Percentiles rank a stretch among this genome's conserved stretches.
phyloP scores from a whole-genome alignment of 768 basidiomycete species.

The Leccinum boreale region DNA sequence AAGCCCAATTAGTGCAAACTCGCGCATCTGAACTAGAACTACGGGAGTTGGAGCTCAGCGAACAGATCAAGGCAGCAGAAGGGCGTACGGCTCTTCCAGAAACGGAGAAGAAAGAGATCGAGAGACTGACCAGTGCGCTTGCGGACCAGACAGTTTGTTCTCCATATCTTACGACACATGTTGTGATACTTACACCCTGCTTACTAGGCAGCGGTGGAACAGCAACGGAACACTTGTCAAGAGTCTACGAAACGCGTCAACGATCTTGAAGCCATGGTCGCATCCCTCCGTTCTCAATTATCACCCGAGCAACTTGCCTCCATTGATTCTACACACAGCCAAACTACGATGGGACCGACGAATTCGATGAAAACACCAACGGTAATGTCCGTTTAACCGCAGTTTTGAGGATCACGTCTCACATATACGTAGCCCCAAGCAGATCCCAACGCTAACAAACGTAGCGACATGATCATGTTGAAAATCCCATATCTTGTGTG shows the following conservation, averaged over 20 bases:
- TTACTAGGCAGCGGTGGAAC: constrained; percentile 12
- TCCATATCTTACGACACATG: neutral
- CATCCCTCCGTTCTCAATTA: constrained; percentile 17
- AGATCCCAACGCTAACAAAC: constrained; percentile 9
- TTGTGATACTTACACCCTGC: neutral
- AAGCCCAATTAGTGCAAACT: constrained; percentile 12
- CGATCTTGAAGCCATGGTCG: constrained; percentile 17
- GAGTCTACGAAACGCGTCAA: constrained; percentile 11
- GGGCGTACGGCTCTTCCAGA: constrained; percentile 6
- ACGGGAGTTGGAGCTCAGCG: constrained; percentile 8
- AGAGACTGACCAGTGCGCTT: constrained; percentile 14
- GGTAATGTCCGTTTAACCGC: constrained; percentile 6
- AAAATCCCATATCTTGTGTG: constrained; percentile 24
- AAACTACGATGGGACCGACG: neutral
- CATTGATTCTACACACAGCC: constrained; percentile 5
- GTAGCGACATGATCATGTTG: constrained; percentile 20
- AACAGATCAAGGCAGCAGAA: constrained; percentile 12
- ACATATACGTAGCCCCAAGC: constrained; percentile 7
- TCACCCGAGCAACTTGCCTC: constrained; percentile 19
- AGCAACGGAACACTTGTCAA: constrained; percentile 10
- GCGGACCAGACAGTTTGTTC: constrained; percentile 23
- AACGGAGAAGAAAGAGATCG: constrained; percentile 10
- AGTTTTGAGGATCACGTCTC: constrained; percentile 1
- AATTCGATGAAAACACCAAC: neutral
- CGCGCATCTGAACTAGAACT: constrained; percentile 12